Percentiles rank a stretch among this genome's conserved stretches.
Conservation (phyloP, 2,329 filamentous ascomycete genomes). For the Verticillium dahliae region DNA sequence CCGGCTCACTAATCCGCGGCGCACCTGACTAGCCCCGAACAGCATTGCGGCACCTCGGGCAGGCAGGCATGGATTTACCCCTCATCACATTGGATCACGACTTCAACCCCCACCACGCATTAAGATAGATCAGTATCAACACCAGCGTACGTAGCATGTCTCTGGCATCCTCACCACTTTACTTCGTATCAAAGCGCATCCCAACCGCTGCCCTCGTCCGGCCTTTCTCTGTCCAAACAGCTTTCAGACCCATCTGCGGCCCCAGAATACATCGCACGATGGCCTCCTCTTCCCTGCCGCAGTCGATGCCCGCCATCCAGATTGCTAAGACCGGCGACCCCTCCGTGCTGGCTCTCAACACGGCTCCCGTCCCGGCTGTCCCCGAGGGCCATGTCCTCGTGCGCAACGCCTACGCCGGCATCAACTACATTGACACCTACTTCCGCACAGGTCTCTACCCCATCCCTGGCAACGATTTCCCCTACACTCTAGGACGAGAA, state of each 20-base stretch:
- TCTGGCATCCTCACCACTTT: background rate
- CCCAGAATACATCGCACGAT: background rate
- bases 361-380: slow-evolving; percentile 63
- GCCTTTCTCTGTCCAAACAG: background rate
- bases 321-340: slow-evolving; percentile 66
- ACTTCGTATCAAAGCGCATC: background rate
- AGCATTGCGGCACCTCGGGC: too few relatives aligned
- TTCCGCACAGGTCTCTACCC: slow-evolving; percentile 81
- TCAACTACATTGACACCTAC: slow-evolving; percentile 91
- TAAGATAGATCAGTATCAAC: background rate
- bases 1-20: background rate
- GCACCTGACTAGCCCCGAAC: too few relatives aligned
- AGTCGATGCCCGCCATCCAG: slow-evolving; percentile 65
- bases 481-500: slow-evolving; percentile 75
- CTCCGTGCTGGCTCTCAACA: slow-evolving; percentile 65
- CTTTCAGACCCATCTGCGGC: background rate
- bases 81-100: background rate
- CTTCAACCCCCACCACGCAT: background rate
- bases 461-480: slow-evolving; percentile 48
- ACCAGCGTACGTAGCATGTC: background rate
- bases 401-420: slow-evolving; percentile 70
- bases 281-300: background rate
- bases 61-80: background rate
- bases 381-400: slow-evolving; percentile 70
- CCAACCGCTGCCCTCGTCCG: background rate